phyloP scores from a whole-genome alignment of 2,329 filamentous ascomycete genomes.

The Fusarium coffeatum region DNA sequence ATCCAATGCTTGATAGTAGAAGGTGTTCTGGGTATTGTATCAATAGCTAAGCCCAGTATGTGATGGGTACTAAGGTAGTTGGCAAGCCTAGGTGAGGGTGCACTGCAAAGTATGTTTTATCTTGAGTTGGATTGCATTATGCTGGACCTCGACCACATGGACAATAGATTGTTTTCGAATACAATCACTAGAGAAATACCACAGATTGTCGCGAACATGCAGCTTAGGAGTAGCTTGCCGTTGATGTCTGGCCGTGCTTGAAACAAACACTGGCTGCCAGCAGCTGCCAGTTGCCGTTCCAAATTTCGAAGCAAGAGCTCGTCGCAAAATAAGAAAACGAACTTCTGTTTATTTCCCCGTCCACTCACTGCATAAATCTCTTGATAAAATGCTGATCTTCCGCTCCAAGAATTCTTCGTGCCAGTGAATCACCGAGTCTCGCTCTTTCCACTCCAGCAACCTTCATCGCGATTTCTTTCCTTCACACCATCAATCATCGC shows the following conservation, averaged over 20 bases:
- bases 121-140: not conserved
- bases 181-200: not conserved
- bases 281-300: conserved; percentile 11
- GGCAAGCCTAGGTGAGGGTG: not conserved
- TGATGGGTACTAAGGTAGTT: no score
- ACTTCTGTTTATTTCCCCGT: not conserved
- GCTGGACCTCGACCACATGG: not conserved
- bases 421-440: conserved; percentile 13
- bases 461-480: not conserved
- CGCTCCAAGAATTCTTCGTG: no score
- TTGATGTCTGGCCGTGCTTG: not conserved
- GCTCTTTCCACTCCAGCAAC: not conserved
- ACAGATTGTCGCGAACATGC: not conserved
- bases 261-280: conserved; percentile 13
- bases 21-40: not conserved
- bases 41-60: not conserved
- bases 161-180: not conserved
- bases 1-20: no score
- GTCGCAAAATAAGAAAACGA: not conserved
- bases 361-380: not conserved
- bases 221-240: conserved; percentile 1
- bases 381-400: not conserved
- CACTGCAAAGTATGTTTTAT: not conserved
- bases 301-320: not conserved
- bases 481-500: not conserved